A percentile compares a stretch with the other conserved stretches of the same genome.
Evolutionary conservation across 2,329 filamentous ascomycete genomes (phyloP).

Genomic region (Coniochaeta sp.): DNA sequence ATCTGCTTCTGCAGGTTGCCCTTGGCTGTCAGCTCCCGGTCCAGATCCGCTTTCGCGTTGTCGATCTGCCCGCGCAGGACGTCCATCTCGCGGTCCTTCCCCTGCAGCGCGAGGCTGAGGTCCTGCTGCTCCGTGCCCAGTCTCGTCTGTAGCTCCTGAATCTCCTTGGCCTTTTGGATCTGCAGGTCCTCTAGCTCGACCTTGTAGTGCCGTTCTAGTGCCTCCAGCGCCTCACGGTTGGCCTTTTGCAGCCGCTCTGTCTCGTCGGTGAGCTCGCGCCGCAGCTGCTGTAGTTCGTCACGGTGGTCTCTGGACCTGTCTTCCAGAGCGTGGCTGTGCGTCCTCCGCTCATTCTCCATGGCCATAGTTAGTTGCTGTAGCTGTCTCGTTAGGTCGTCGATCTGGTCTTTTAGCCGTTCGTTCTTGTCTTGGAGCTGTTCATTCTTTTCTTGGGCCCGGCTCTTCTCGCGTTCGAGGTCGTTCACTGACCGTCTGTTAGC

Average conservation of each 20-base stretch:
- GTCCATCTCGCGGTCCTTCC: constrained; percentile 48
- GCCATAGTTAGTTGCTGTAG: constrained; percentile 30
- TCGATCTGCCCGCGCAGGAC: constrained; percentile 39
- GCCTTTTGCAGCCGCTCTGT: constrained; percentile 49
- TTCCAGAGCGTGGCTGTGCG: constrained; percentile 44
- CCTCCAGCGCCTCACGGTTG: constrained; percentile 61
- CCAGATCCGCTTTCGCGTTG: constrained; percentile 39
- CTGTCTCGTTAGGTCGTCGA: constrained; percentile 43
- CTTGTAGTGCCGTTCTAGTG: constrained; percentile 54
- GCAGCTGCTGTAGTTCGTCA: constrained; percentile 47
- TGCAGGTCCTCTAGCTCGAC: constrained; percentile 60
- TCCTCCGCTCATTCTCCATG: constrained; percentile 34
- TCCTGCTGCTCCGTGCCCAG: constrained; percentile 45
- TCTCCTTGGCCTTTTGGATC: constrained; percentile 48
- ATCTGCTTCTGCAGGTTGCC: constrained; percentile 43
- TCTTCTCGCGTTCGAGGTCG: constrained; percentile 40
- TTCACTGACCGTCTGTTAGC: constrained; percentile 28
- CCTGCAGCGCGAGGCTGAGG: constrained; percentile 35
- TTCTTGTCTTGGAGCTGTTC: constrained; percentile 57
- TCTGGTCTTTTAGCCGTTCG: constrained; percentile 44
- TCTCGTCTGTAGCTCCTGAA: constrained; percentile 53
- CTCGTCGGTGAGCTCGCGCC: constrained; percentile 43
- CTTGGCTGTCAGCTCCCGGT: constrained; percentile 58
- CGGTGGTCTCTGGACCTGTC: constrained; percentile 44
- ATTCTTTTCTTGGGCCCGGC: constrained; percentile 38